These are phyloP conservation scores for Fusarium sp. DNA, from an alignment of 2,329 filamentous ascomycete species.

Conservation along the genomic window DNA sequence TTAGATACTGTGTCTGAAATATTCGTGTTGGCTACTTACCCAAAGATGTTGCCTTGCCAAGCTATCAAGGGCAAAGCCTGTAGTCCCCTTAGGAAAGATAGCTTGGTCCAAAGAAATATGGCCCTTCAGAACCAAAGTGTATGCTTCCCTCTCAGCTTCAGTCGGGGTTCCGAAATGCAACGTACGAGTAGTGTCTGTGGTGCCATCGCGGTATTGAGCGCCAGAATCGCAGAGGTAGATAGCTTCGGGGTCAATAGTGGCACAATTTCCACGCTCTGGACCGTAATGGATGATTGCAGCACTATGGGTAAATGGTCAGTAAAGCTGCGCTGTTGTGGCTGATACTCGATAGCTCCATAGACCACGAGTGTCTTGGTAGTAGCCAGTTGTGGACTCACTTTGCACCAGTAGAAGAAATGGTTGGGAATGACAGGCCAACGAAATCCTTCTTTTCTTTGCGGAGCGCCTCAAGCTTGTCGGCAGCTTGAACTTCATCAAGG, in stretches of 20 bases:
- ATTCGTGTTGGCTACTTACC: constrained; percentile 62
- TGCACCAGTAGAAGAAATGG: constrained; percentile 93
- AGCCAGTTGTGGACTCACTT: constrained; percentile 62
- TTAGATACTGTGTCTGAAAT: constrained; percentile 30
- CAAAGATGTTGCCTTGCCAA: constrained; percentile 92
- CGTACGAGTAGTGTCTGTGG: constrained; percentile 94
- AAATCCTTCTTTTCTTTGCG: constrained; percentile 78
- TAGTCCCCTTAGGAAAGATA: constrained; percentile 94
- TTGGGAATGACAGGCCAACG: constrained; percentile 92
- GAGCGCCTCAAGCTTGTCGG: constrained; percentile 86
- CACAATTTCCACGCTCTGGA: constrained; percentile 84
- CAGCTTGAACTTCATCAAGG: constrained; percentile 90
- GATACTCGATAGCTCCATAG: neutral
- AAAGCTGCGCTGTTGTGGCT: neutral
- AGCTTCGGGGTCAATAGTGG: constrained; percentile 83
- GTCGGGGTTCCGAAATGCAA: constrained; percentile 91
- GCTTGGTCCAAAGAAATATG: constrained; percentile 89
- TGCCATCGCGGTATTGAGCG: constrained; percentile 95
- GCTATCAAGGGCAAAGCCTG: constrained; percentile 89
- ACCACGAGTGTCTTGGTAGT: neutral
- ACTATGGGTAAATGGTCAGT: constrained; percentile 59
- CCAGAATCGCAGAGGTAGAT: constrained; percentile 98
- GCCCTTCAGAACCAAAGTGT: constrained; percentile 94
- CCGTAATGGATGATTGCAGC: constrained; percentile 97
- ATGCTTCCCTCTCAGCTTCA: constrained; percentile 85